A percentile compares a stretch with the other conserved stretches of the same genome.
phyloP scores from a whole-genome alignment of 129 eudicot species.

The Lactuca sativa region DNA sequence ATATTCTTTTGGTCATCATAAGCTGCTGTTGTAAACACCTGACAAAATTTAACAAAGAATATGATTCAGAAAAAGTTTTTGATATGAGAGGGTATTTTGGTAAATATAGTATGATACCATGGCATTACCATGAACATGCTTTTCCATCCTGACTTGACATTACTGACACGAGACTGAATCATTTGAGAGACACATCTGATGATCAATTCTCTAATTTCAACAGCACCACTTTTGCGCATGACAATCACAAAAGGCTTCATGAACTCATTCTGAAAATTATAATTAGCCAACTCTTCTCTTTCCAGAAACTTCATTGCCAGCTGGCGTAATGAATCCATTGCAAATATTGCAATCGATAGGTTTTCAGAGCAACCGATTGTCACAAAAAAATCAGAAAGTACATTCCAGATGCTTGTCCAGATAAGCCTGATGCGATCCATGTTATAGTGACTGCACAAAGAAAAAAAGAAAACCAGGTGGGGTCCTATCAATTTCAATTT shows the following conservation, averaged over 20 bases:
- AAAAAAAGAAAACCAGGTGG: not conserved
- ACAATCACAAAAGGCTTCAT: slow-evolving; percentile 99
- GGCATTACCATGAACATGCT: slow-evolving; percentile 95
- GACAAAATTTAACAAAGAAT: not conserved
- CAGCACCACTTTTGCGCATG: slow-evolving; percentile 95
- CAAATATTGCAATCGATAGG: slow-evolving; percentile 95
- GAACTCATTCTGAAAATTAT: slow-evolving; percentile 95
- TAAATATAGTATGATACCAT: not conserved
- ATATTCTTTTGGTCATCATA: slow-evolving; percentile 95
- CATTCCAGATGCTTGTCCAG: slow-evolving; percentile 95
- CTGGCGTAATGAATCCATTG: slow-evolving; percentile 98
- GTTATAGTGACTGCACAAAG: slow-evolving; percentile 78
- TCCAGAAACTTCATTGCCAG: slow-evolving; percentile 95
- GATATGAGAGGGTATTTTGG: not conserved
- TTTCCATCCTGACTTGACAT: slow-evolving; percentile 98
- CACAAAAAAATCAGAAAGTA: slow-evolving; percentile 85
- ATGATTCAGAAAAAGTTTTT: not conserved
- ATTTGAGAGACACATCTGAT: slow-evolving; percentile 97
- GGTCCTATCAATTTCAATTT: too few relatives aligned
- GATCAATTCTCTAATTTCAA: slow-evolving; percentile 93
- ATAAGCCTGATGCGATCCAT: slow-evolving; percentile 98
- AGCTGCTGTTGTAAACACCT: slow-evolving; percentile 98
- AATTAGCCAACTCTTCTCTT: slow-evolving; percentile 94
- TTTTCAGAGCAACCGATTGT: slow-evolving; percentile 94
- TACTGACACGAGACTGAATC: slow-evolving; percentile 86